Base-by-base conservation (phyloP, 192 early-diverging fungal species). In the Coemansia sp. region DNA sequence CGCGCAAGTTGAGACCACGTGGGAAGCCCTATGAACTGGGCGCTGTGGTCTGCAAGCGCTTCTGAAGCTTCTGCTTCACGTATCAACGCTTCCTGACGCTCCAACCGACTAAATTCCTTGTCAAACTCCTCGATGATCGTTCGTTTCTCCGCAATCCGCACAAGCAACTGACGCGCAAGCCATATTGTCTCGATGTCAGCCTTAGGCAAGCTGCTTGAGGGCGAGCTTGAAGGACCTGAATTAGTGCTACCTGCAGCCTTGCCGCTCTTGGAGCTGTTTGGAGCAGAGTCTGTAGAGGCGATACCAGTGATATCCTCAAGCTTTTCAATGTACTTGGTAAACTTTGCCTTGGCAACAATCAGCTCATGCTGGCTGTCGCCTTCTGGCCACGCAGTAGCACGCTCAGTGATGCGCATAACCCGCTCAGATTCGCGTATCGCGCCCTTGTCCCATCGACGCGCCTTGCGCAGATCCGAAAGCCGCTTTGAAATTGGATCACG, bases 401-500 rank as follows among this genome's bases (percentile, higher is more conserved):
- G 74, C 34, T 83, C 70, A 6, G 77, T 75, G 23, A 77, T 76
- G 35, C 66, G 77, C 13, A 68, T 64, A 30, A 81, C 67, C 18
- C 76, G 71, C 51, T 65, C 77, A 4, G 74, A 71, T 46, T 74
- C 72, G 58, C 72, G 77, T 10, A 70, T 59, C 42, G 72, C 63
- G 2, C 33, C 59, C 57, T 61, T 60, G 66, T 79, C 74, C 74
- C 74, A 66, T 53, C 71, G 67, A 16, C 76, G 75, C n/a, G 57
- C 43, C 55, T 71, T 68, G 30, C 64, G 64, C 20, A 85, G 58
- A 31, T 87, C 85, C 1, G 43, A n/a, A 48, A 83, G 64, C 29
- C 82, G 79, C 65, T 75, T 80, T n/a, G 66, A 67, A 28, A 84
- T 70, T 20, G 86, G 85, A 18, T 82, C 79, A 12, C 87, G 78